A percentile compares a stretch with the other conserved stretches of the same genome.
phyloP scores from a whole-genome alignment of 371 early-diverging fungal genomes.

The Batkoa obscura region DNA sequence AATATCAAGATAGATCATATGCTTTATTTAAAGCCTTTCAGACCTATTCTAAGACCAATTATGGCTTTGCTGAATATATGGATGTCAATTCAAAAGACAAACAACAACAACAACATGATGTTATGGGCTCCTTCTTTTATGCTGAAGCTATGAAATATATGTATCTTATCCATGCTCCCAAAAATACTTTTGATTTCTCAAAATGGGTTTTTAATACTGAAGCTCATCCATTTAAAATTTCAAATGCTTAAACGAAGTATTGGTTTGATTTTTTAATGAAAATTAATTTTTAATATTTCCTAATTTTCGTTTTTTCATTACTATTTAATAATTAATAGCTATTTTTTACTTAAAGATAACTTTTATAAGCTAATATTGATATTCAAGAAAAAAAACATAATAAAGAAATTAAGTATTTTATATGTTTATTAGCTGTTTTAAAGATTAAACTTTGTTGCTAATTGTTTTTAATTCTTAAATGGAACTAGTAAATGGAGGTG shows the following conservation, averaged over 20 bases:
- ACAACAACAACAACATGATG: constrained; percentile 31
- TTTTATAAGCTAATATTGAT: too few species aligned
- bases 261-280: too few species aligned
- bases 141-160: constrained; percentile 89
- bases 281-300: too few species aligned
- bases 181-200: constrained; percentile 26
- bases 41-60: neutral
- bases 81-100: neutral
- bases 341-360: too few species aligned
- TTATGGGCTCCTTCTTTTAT: constrained; percentile 84
- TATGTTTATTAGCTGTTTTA: too few species aligned
- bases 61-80: neutral
- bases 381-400: too few species aligned
- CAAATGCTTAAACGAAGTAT: neutral
- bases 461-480: too few species aligned
- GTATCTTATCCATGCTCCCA: constrained; percentile 62
- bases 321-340: too few species aligned
- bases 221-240: constrained; percentile 56
- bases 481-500: too few species aligned
- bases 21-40: constrained; percentile 3
- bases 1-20: constrained; percentile 56
- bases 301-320: too few species aligned
- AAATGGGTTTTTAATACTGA: constrained; percentile 75
- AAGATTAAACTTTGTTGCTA: too few species aligned
- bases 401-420: too few species aligned